Evolutionary conservation across 306 rosid genomes (phyloP).

Genomic region (Malus sylvestris): DNA sequence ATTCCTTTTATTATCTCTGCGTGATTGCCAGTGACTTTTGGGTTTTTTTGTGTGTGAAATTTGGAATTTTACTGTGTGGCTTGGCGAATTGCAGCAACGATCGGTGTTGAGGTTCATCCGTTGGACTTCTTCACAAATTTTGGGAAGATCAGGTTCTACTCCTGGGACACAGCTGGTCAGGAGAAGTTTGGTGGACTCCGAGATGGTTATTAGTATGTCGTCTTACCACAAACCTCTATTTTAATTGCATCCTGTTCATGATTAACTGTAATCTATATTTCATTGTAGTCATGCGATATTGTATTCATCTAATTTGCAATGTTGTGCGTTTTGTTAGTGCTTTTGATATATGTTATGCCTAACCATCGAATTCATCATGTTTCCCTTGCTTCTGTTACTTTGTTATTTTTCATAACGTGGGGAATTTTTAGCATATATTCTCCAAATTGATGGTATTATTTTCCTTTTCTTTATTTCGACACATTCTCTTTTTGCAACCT

Average conservation of each 20-base stretch:
- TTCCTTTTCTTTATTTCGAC: not conserved
- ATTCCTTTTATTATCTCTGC: not conserved
- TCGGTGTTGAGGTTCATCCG: conserved; percentile 77
- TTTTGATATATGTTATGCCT: not conserved
- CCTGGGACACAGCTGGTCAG: conserved; percentile 84
- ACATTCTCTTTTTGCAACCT: not conserved
- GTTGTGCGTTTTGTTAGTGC: not conserved
- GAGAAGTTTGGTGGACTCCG: conserved; percentile 73
- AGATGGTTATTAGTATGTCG: conserved; percentile 64
- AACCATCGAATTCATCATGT: not conserved
- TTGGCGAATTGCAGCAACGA: conserved; percentile 39
- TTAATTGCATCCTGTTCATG: not conserved
- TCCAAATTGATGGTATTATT: not conserved
- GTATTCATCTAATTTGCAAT: not conserved
- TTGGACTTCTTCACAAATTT: conserved; percentile 71
- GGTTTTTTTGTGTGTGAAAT: not conserved
- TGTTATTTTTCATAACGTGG: too few species aligned
- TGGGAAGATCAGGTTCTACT: conserved; percentile 61
- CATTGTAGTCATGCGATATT: not conserved
- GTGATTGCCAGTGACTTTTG: not conserved
- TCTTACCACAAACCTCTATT: not conserved
- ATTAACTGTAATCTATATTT: too few species aligned
- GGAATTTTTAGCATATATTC: not conserved
- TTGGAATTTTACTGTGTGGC: not conserved
- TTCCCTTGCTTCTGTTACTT: not conserved